Percentiles rank a stretch among this genome's conserved stretches.
Conservation (phyloP, 441 rosid species). For the Omphalea diandra region DNA sequence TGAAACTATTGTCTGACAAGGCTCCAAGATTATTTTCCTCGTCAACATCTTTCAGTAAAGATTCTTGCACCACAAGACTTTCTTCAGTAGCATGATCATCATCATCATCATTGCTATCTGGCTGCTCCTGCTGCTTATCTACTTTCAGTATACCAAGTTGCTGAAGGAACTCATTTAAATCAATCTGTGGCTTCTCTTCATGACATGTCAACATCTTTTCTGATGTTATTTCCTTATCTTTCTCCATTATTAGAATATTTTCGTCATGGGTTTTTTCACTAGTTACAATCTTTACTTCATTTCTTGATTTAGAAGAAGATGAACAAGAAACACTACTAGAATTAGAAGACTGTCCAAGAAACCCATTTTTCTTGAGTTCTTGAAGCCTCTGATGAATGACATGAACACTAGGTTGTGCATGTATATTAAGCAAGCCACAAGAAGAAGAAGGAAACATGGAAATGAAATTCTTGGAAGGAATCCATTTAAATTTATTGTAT, state of each 20-base stretch:
- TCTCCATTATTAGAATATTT: constrained; percentile 26
- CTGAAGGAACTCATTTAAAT: constrained; percentile 86
- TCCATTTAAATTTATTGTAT: constrained; percentile 61
- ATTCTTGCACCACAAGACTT: constrained; percentile 32
- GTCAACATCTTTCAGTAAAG: constrained; percentile 36
- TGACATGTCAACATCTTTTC: no score
- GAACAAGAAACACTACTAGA: constrained; percentile 37
- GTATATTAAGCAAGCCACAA: constrained; percentile 69
- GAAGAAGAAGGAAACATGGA: constrained; percentile 91
- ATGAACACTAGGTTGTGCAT: constrained; percentile 87
- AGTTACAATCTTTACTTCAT: constrained; percentile 23
- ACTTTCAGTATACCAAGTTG: constrained; percentile 75
- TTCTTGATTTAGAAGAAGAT: constrained; percentile 46
- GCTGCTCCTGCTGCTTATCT: constrained; percentile 32
- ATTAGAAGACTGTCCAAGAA: constrained; percentile 31
- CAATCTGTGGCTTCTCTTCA: constrained; percentile 87
- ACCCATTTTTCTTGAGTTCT: constrained; percentile 61
- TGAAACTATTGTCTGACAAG: constrained; percentile 48
- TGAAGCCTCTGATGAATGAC: constrained; percentile 89
- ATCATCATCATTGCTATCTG: no score
- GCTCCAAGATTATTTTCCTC: constrained; percentile 24
- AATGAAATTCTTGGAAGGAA: constrained; percentile 80
- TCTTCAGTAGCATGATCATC: constrained; percentile 24
- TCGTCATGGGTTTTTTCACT: constrained; percentile 27
- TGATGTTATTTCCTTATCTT: constrained; percentile 33